Evolutionary conservation across 306 rosid genomes (phyloP), one percentile per base, ranked within the genome.

Genomic region (Casuarina glauca): DNA sequence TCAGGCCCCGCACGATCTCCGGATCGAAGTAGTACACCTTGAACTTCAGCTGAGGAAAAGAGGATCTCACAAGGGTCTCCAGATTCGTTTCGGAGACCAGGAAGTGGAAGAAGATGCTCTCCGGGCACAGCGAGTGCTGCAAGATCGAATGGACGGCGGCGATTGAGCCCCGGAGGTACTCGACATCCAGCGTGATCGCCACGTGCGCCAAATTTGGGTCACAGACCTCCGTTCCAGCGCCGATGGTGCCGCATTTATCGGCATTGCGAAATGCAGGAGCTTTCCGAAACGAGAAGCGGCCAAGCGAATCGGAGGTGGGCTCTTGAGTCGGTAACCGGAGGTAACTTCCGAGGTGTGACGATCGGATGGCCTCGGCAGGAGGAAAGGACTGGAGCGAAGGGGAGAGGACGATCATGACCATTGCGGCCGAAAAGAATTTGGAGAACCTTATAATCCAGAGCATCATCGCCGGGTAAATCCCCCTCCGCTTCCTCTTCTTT

Each of bases 81-180:
- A 89, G 86, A 76, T 83, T 83, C 46, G 84, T 83, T 41, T 88
- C 90, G 0, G 94, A 78, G 63, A 91, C 88, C 6, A 91, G 78
- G 81, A 91, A 91, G 80, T 91, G 97, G 43, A 91, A 91, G 90
- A 91, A 89, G 39, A 91, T 84, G 36, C 69, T 86, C 76, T 86
- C 85, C 0, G 97, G 97, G 41, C 97, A 91, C 12, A 58, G 74
- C 11, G 94, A 83, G 60, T 89, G 92, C 12, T 79, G 87, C 17
- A 91, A 79, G 68, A 91, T 85, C 48, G 97, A 91, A 81, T 91
- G 86, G 8, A 91, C 97, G 15, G 97, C 97, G 5, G 97, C 97
- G 80, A 91, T 83, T 4, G 97, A 91, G 49, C 97, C 97, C n/a
- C 97, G 97, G 10, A 91, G 89, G 60, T 91, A 91, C 15, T 87